phyloP scores from a whole-genome alignment of 2,329 filamentous ascomycete genomes.

The Aureobasidium sp. region DNA sequence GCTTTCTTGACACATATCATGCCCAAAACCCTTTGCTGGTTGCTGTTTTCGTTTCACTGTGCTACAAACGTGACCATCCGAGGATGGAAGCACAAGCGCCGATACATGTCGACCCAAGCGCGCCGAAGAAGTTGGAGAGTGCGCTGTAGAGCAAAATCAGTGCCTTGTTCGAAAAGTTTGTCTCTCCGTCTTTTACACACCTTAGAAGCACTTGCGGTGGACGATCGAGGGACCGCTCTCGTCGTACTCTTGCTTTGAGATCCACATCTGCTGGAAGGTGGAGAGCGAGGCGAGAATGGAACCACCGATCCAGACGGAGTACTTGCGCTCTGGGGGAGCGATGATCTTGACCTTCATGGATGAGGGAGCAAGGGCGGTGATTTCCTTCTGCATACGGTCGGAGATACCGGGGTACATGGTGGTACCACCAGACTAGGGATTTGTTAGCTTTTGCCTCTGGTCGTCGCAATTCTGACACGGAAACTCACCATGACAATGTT shows the following conservation, averaged over 20 bases:
- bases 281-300: slow-evolving; percentile 99
- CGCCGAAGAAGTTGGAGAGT: slow-evolving; percentile 9
- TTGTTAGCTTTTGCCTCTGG: slow-evolving; percentile 30
- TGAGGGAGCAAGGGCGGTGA: slow-evolving; percentile 96
- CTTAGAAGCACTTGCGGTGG: slow-evolving; percentile 99
- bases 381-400: slow-evolving; percentile 99
- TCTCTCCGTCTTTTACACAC: slow-evolving; percentile 2
- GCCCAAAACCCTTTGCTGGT: slow-evolving; percentile 14
- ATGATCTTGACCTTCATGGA: slow-evolving; percentile 99
- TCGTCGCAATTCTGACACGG: slow-evolving; percentile 10
- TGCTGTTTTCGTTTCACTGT: slow-evolving; percentile 15
- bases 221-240: slow-evolving; percentile 99
- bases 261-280: slow-evolving; percentile 99
- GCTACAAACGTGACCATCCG: slow-evolving; percentile 13
- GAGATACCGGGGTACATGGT: slow-evolving; percentile 99
- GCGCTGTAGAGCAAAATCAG: slow-evolving; percentile 5
- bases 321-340: slow-evolving; percentile 99
- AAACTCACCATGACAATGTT: slow-evolving; percentile 98
- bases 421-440: slow-evolving; percentile 87
- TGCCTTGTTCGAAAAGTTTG: not conserved
- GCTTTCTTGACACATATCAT: slow-evolving; percentile 10
- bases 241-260: slow-evolving; percentile 99
- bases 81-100: slow-evolving; percentile 4
- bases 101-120: slow-evolving; percentile 7
- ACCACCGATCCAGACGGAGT: slow-evolving; percentile 99